phyloP scores from a whole-genome alignment of 1,284 basidiomycete species.

The Trametes hirsuta region DNA sequence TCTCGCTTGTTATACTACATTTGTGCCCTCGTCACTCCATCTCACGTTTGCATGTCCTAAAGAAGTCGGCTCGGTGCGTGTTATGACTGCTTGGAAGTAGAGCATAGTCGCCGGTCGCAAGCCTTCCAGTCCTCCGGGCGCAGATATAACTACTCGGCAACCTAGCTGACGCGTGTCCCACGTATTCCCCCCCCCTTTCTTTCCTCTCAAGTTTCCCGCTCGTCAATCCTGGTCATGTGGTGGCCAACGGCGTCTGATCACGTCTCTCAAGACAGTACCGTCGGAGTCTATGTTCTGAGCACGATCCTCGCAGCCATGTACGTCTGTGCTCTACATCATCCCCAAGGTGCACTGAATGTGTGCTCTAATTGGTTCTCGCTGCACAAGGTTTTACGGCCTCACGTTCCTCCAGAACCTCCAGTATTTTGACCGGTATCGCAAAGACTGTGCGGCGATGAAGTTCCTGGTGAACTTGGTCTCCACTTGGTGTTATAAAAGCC shows the following conservation, averaged over 20 bases:
- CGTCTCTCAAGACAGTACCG: constrained; percentile 12
- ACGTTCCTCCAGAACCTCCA: constrained; percentile 22
- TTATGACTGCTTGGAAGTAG: constrained; percentile 2
- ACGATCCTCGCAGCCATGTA: constrained; percentile 19
- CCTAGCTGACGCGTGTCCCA: neutral
- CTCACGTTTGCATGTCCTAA: too few relatives aligned
- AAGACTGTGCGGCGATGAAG: constrained; percentile 14
- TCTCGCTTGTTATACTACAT: too few relatives aligned
- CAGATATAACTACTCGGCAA: neutral
- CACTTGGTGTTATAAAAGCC: neutral
- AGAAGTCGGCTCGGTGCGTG: neutral
- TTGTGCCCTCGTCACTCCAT: neutral
- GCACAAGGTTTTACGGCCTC: constrained; percentile 19
- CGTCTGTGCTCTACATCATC: neutral
- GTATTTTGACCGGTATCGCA: constrained; percentile 18
- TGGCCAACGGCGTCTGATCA: constrained; percentile 18
- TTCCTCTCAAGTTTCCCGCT: neutral
- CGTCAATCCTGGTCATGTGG: constrained; percentile 9
- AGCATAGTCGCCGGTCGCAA: neutral
- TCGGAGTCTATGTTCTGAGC: constrained; percentile 20
- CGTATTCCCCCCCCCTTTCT: neutral
- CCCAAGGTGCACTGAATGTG: neutral
- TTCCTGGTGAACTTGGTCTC: constrained; percentile 10
- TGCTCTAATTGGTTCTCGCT: neutral
- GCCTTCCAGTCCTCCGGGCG: neutral